A percentile compares a stretch with the other conserved stretches of the same genome.
These are phyloP conservation scores for Microdochium nivale DNA, from an alignment of 2,329 filamentous ascomycete genomes.

Conservation along the genomic window DNA sequence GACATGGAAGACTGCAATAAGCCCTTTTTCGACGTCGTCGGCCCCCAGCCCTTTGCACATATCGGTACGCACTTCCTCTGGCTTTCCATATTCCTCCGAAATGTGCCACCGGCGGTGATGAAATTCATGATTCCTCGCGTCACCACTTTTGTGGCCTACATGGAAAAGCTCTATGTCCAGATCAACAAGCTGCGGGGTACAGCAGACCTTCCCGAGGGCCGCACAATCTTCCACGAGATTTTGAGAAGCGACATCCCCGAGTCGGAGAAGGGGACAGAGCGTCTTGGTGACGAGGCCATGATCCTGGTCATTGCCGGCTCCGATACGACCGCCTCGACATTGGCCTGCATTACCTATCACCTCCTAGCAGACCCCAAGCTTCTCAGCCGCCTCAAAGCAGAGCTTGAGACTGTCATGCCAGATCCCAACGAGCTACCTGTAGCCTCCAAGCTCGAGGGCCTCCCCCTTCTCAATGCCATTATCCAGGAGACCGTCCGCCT, in stretches of 20 bases:
- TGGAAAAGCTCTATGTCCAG: slow-evolving; percentile 4
- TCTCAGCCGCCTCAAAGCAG: slow-evolving; percentile 8
- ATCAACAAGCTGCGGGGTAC: neutral
- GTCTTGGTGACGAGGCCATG: slow-evolving; percentile 10
- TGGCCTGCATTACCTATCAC: slow-evolving; percentile 20
- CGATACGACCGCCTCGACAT: slow-evolving; percentile 23
- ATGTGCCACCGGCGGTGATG: slow-evolving; percentile 12
- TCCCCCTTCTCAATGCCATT: slow-evolving; percentile 21
- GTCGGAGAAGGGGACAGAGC: slow-evolving; percentile 9
- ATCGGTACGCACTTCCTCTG: slow-evolving; percentile 12
- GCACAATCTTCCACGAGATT: slow-evolving; percentile 17
- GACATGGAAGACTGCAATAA: slow-evolving; percentile 19
- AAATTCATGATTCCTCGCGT: slow-evolving; percentile 8
- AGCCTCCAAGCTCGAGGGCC: slow-evolving; percentile 15
- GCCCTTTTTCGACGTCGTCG: slow-evolving; percentile 14
- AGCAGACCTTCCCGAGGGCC: slow-evolving; percentile 11
- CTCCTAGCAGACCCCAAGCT: slow-evolving; percentile 13
- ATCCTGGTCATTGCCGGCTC: slow-evolving; percentile 8
- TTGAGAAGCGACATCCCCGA: slow-evolving; percentile 10
- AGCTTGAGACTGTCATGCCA: slow-evolving; percentile 10
- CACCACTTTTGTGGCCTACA: slow-evolving; percentile 6
- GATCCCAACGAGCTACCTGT: slow-evolving; percentile 9
- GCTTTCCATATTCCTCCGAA: slow-evolving; percentile 10
- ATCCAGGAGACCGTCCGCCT: slow-evolving; percentile 26
- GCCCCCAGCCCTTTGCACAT: slow-evolving; percentile 8